phyloP scores from a whole-genome alignment of 1,139 yeast genomes.

The Lodderomyces orthopsilosis region DNA sequence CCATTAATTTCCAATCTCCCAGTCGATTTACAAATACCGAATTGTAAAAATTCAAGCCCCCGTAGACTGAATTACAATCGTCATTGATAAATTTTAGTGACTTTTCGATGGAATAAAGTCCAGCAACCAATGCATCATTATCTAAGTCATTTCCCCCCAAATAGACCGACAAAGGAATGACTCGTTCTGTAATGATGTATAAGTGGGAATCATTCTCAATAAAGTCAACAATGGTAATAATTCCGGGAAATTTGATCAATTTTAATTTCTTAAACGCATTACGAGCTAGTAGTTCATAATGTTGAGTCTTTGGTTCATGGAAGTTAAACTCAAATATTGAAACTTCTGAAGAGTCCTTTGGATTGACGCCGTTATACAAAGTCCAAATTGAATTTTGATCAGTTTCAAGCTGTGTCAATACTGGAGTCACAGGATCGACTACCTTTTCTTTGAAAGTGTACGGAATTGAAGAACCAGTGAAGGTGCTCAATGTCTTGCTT shows the following conservation, averaged over 20 bases:
- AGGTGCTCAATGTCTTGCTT: conserved; percentile 52
- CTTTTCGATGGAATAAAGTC: conserved; percentile 54
- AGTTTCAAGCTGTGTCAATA: conserved; percentile 1
- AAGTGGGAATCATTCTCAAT: conserved; percentile 60
- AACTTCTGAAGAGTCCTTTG: conserved; percentile 37
- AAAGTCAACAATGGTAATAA: conserved; percentile 66
- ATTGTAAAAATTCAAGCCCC: conserved; percentile 50
- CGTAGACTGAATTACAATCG: conserved; percentile 65
- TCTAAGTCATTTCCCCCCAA: conserved; percentile 23
- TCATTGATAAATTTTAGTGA: conserved; percentile 62
- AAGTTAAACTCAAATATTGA: conserved; percentile 66
- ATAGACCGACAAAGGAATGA: conserved; percentile 52
- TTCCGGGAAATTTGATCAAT: conserved; percentile 74
- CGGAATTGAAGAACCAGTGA: conserved; percentile 57
- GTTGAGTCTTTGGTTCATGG: conserved; percentile 35
- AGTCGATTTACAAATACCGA: conserved; percentile 60
- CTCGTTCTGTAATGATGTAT: conserved; percentile 78
- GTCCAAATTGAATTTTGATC: conserved; percentile 44
- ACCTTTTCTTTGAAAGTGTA: conserved; percentile 51
- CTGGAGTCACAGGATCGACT: conserved; percentile 19
- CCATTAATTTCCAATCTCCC: conserved; percentile 87
- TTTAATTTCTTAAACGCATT: conserved; percentile 68
- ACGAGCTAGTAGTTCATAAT: conserved; percentile 42
- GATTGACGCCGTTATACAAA: conserved; percentile 46
- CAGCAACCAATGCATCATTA: conserved; percentile 49